Base-by-base conservation (phyloP, 257 asterid genomes). In the Nicotiana tomentosiformis region DNA sequence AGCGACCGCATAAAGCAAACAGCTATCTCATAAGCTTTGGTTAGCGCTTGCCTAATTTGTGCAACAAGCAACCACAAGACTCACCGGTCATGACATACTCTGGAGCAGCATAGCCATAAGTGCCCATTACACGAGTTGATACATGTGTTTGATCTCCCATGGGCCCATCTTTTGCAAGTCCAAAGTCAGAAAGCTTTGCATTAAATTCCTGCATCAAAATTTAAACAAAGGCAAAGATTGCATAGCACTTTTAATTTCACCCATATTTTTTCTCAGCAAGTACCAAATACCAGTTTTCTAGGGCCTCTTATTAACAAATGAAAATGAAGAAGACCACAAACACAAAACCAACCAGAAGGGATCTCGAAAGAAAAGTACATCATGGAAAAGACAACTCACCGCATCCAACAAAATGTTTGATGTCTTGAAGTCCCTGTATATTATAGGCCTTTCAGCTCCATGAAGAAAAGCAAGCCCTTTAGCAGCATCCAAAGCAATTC, bases 61-160 rank as follows among this genome's bases (percentile, higher is more conserved):
- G 12, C 64, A 76, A 80, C 83, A 55, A 18, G 66, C 64, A 37
- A 18, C 81, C 32, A 77, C 70, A 70, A 82, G 55, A 86, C 97
- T 91, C 87, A 96, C 99, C 98, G 3, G 98, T 96, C 99, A 96
- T 94, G 86, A 96, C 94, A 88, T 96, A 96, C 87, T 96, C 99
- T 0, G 99, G 99, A 81, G 99, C 98, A 76, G 98, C 98, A 88
- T 96, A 96, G 66, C 99, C 98, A 37, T 92, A 94, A 62, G 99
- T 96, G 78, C 99, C 99, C 99, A 94, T 92, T 51, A 96, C 98
- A 20, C 98, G 91, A 84, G 99, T 96, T 39, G 99, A 94, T 66
- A 96, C 99, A 67, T 96, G 99, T 30, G 99, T 96, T 90, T 96
- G 97, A 87, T 96, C 98, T 69, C 99, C 99, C 66, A 93, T 90